phyloP scores from a whole-genome alignment of 306 rosid species.

The Sicyos edulis region DNA sequence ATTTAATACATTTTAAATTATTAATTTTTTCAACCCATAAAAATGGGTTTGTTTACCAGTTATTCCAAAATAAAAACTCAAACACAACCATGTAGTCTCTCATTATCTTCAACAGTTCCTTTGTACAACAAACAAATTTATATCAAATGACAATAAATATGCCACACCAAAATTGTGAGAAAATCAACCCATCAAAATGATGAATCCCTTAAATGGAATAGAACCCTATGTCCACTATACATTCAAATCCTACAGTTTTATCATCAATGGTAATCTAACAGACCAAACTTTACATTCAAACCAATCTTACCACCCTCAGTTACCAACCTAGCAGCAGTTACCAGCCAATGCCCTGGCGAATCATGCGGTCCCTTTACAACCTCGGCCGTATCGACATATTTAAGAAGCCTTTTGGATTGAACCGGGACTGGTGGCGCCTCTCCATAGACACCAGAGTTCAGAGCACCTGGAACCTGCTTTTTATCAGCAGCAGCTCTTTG shows the following conservation, averaged over 20 bases:
- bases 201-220: neutral
- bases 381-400: slow-evolving; percentile 72
- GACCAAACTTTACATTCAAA: slow-evolving; percentile 75
- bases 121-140: slow-evolving; percentile 12
- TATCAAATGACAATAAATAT: neutral
- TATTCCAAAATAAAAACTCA: neutral
- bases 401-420: slow-evolving; percentile 56
- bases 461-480: slow-evolving; percentile 59
- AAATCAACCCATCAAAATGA: neutral
- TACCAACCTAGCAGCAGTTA: slow-evolving; percentile 79
- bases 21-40: no score
- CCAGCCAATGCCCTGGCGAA: slow-evolving; percentile 91
- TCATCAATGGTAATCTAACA: slow-evolving; percentile 74
- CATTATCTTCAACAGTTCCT: neutral
- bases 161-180: slow-evolving; percentile 19
- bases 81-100: neutral
- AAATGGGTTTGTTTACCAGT: no score
- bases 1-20: no score
- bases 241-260: slow-evolving; percentile 9
- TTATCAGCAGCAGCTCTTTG: slow-evolving; percentile 51
- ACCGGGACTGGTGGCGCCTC: slow-evolving; percentile 73
- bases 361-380: slow-evolving; percentile 85
- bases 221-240: slow-evolving; percentile 20
- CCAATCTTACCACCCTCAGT: slow-evolving; percentile 73
- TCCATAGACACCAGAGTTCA: slow-evolving; percentile 82